Percentiles rank a stretch among this genome's conserved stretches.
phyloP scores from a whole-genome alignment of 306 rosid species.

The Prunus davidiana region DNA sequence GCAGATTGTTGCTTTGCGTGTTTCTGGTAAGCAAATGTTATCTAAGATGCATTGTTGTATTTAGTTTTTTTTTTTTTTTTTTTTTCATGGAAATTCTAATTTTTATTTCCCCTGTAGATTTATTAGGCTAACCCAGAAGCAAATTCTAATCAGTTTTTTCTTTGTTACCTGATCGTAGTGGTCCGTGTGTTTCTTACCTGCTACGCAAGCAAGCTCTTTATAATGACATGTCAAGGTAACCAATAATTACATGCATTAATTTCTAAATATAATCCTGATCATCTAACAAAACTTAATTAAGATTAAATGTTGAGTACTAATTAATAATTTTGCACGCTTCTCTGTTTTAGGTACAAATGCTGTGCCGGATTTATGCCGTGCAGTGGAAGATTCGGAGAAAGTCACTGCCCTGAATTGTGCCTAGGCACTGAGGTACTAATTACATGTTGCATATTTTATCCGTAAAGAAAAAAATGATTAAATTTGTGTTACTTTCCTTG shows the following conservation, averaged over 20 bases:
- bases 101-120: background rate
- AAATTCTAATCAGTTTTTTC: background rate
- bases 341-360: conserved; percentile 51
- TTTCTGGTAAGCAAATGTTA: conserved; percentile 46
- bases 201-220: conserved; percentile 66
- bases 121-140: background rate
- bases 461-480: background rate
- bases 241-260: background rate
- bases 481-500: too few relatives aligned
- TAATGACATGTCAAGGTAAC: conserved; percentile 65
- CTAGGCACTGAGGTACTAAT: conserved; percentile 52
- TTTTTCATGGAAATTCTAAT: background rate
- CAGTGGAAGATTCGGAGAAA: conserved; percentile 66
- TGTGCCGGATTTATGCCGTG: conserved; percentile 88
- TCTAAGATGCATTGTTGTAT: background rate
- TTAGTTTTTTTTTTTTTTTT: background rate
- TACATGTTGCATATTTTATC: background rate
- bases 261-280: background rate
- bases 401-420: conserved; percentile 51
- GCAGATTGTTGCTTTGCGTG: conserved; percentile 62
- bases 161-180: conserved; percentile 33
- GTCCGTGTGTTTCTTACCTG: conserved; percentile 58
- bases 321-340: background rate
- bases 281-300: background rate
- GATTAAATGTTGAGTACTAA: background rate